Conservation (phyloP, 371 early-diverging fungal species). For the Sporodiniella umbellata region DNA sequence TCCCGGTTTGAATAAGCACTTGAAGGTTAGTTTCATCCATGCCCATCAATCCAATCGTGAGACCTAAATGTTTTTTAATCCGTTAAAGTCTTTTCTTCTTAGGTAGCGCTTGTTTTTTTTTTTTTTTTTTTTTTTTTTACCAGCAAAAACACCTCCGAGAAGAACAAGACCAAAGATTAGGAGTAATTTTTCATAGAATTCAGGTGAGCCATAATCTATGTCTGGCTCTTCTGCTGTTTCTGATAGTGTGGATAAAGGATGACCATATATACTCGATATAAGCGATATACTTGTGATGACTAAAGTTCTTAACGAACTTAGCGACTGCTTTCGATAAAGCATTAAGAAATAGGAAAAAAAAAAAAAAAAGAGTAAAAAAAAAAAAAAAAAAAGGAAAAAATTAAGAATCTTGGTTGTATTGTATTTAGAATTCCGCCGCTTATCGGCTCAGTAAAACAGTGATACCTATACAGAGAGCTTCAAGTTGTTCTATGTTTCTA, state of each 20-base stretch:
- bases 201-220: slow-evolving; percentile 20
- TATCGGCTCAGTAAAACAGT: slow-evolving; percentile 12
- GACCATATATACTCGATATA: slow-evolving; percentile 20
- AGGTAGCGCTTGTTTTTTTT: not conserved
- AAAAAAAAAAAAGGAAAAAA: slow-evolving; percentile 2
- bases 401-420: not conserved
- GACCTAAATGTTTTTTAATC: slow-evolving; percentile 37
- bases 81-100: not conserved
- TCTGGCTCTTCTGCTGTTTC: slow-evolving; percentile 10
- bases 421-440: not conserved
- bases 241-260: slow-evolving; percentile 10
- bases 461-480: slow-evolving; percentile 25
- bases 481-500: slow-evolving; percentile 16
- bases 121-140: slow-evolving; percentile 2
- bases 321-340: not conserved
- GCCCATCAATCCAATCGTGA: slow-evolving; percentile 86
- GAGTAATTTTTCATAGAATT: slow-evolving; percentile 17
- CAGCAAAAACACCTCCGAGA: slow-evolving; percentile 27
- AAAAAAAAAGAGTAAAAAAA: slow-evolving; percentile 1
- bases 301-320: slow-evolving; percentile 17
- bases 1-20: slow-evolving; percentile 71
- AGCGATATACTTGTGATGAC: slow-evolving; percentile 10
- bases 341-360: not conserved
- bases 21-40: slow-evolving; percentile 68
- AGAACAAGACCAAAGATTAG: slow-evolving; percentile 17